These are phyloP conservation scores for Lactarius hatsudake DNA, from an alignment of 768 basidiomycete genomes.

Conservation along the genomic window DNA sequence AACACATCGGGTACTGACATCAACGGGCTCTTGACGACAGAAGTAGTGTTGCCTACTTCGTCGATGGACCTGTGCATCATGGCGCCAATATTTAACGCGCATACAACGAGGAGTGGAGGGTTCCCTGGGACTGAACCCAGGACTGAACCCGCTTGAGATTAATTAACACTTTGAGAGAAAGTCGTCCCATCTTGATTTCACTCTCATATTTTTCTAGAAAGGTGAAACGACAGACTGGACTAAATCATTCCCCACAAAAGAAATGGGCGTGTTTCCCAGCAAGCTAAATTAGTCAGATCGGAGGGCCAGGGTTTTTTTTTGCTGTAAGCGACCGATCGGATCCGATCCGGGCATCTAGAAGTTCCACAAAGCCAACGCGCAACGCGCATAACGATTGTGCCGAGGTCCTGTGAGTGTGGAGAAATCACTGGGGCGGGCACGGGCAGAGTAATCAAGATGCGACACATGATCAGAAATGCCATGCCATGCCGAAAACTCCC, in stretches of 20 bases:
- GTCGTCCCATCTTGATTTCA: background rate
- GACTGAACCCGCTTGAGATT: background rate
- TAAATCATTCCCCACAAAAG: background rate
- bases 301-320: background rate
- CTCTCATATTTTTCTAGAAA: background rate
- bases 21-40: background rate
- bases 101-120: background rate
- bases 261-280: background rate
- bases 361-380: background rate
- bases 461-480: constrained; percentile 13
- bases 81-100: too few species aligned
- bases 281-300: background rate
- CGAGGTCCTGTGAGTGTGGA: background rate
- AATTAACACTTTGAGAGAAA: background rate
- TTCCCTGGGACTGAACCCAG: background rate
- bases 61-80: background rate
- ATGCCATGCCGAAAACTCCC: constrained; percentile 6
- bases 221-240: background rate
- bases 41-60: background rate
- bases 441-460: background rate
- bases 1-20: background rate
- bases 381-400: background rate
- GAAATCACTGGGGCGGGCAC: background rate
- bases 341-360: constrained; percentile 16
- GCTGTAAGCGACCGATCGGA: constrained; percentile 1